Base-by-base conservation (phyloP, 345 rosid species). In the Erodium maritimum region DNA sequence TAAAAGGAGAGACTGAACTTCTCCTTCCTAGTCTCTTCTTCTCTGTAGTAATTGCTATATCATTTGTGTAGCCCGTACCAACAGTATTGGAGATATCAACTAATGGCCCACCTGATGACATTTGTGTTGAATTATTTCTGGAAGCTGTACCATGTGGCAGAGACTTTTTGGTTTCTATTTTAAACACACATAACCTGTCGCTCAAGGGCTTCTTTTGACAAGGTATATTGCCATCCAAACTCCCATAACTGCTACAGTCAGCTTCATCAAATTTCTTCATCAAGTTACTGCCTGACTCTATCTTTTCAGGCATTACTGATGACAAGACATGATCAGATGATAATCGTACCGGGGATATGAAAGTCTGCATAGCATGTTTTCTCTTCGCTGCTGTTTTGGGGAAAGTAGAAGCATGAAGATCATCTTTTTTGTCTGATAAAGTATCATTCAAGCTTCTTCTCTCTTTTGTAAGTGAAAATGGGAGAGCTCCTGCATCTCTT, bases 181-280 rank as follows among this genome's bases (percentile, higher is more conserved):
- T 55, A 55, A 64, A 57, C 56, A 65, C 54, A 63, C 42, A 52
- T 20, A 61, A 19, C 50, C 59, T 54, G 22, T 45, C 55, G 55
- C 64, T 67, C 55, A 65, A 51, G 21, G 76, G 55, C 56, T 73
- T 76, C 50, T 63, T 62, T 23, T 24, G 37, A 60, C 69, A 68
- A 70, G 61, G 66, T 55, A 60, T 23, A 59, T 74, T 63, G 61
- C 25, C 37, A 50, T 55, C 56, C 50, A 55, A 67, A 55, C 68
- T 67, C 67, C 51, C 19, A 58, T 29, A 52, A 33, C 58, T 59
- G 13, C 77, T 79, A 48, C 69, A 17, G 52, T 61, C 78, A 62
- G 70, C 94, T 56, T 76, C 89, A 69, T 93, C 86, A 70, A 89
- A 89, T 73, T 82, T 80, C 72, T 73, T 67, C 56, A 83, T 80